Evolutionary conservation across 1,284 basidiomycete species (phyloP).

Genomic region (Inonotus obliquus): DNA sequence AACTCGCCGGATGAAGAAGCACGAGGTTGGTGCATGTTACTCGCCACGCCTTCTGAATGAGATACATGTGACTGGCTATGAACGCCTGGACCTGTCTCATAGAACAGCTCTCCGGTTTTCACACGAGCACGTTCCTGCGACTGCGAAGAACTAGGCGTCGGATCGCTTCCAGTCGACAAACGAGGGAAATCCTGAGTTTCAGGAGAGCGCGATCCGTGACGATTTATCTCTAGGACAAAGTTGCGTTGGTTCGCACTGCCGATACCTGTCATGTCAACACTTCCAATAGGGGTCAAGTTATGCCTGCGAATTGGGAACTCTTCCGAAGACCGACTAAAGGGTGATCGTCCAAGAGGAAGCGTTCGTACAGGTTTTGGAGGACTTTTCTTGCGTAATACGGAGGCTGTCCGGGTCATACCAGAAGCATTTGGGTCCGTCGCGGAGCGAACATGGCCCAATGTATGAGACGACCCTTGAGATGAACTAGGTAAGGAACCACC

Average conservation of each 20-base stretch:
- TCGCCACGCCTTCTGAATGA: not conserved
- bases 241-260: constrained; percentile 36
- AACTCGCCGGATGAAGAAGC: constrained; percentile 4
- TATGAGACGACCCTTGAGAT: not conserved
- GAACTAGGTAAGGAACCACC: not conserved
- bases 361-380: constrained; percentile 35
- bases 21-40: not conserved
- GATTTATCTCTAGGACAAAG: not conserved
- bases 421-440: constrained; percentile 10
- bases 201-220: not conserved
- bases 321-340: constrained; percentile 8
- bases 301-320: constrained; percentile 24
- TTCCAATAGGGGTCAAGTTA: constrained; percentile 42
- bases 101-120: constrained; percentile 17
- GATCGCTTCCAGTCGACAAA: constrained; percentile 16
- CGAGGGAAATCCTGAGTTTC: not conserved
- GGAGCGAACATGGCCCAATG: constrained; percentile 25
- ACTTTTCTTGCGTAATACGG: constrained; percentile 16
- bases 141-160: not conserved
- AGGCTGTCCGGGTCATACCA: not conserved
- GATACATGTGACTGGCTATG: not conserved
- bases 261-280: constrained; percentile 60
- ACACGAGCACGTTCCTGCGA: not conserved
- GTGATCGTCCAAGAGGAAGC: constrained; percentile 25
- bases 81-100: constrained; percentile 2